Conservation (phyloP, 768 basidiomycete genomes). For the Lactarius pseudohatsudake region DNA sequence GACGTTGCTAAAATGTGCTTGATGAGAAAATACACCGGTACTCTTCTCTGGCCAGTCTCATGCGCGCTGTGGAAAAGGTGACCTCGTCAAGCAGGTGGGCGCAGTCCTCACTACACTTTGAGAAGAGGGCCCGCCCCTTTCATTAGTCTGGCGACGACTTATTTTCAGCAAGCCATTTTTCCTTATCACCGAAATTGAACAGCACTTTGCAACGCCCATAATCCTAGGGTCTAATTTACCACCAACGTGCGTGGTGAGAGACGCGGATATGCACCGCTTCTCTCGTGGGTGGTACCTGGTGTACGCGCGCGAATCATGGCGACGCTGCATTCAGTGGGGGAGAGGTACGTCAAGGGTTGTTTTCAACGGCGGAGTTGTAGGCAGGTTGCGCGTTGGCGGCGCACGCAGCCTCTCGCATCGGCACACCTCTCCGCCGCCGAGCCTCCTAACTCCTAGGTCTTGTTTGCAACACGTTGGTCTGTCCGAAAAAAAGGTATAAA, state of each 20-base stretch:
- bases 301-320: neutral
- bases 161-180: too few relatives aligned
- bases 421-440: too few relatives aligned
- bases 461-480: neutral
- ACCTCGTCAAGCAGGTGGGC: too few relatives aligned
- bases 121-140: too few relatives aligned
- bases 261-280: too few relatives aligned
- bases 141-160: neutral
- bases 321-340: neutral
- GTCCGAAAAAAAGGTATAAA: neutral
- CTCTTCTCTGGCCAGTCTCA: neutral
- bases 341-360: neutral
- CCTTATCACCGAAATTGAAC: too few relatives aligned
- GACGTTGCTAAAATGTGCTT: neutral
- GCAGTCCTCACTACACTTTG: too few relatives aligned
- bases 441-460: neutral
- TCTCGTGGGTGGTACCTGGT: too few relatives aligned
- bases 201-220: too few relatives aligned
- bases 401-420: neutral
- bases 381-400: neutral
- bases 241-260: too few relatives aligned
- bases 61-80: too few relatives aligned
- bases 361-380: neutral
- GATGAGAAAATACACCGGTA: neutral
- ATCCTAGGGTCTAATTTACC: too few relatives aligned